Evolutionary conservation across 2,329 filamentous ascomycete genomes (phyloP).

Genomic region (Microdochium paspali): DNA sequence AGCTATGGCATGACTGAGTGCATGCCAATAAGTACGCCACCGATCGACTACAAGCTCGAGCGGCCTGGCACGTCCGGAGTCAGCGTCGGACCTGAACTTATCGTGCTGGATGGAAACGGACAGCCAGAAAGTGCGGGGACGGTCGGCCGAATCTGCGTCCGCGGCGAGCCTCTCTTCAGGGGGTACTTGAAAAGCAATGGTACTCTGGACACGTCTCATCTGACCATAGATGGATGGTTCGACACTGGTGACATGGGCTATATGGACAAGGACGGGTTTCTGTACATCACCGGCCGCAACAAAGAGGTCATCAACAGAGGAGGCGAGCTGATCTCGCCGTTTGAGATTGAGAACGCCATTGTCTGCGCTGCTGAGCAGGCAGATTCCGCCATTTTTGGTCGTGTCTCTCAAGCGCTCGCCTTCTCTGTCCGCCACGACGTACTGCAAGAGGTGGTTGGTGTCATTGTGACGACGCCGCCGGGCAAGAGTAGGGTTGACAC

Average conservation of each 20-base stretch:
- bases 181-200: constrained; percentile 37
- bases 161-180: constrained; percentile 39
- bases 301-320: constrained; percentile 50
- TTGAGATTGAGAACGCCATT: constrained; percentile 49
- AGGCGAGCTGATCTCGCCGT: constrained; percentile 49
- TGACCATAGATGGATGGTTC: constrained; percentile 40
- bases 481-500: constrained; percentile 34
- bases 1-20: constrained; percentile 54
- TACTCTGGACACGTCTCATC: constrained; percentile 31
- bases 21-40: constrained; percentile 48
- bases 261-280: constrained; percentile 38
- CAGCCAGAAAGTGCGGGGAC: constrained; percentile 16
- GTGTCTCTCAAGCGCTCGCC: constrained; percentile 38
- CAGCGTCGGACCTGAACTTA: constrained; percentile 39
- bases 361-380: constrained; percentile 31
- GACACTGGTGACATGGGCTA: constrained; percentile 46
- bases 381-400: constrained; percentile 32
- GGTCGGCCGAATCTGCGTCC: constrained; percentile 39
- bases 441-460: constrained; percentile 45
- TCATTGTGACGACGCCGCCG: constrained; percentile 38
- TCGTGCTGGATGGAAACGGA: constrained; percentile 34
- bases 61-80: constrained; percentile 43
- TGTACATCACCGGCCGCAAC: constrained; percentile 44
- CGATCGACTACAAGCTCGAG: constrained; percentile 39
- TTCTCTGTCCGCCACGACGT: constrained; percentile 43